Evolutionary conservation across 2,329 filamentous ascomycete genomes (phyloP), one percentile per base, ranked within the genome.

Genomic region (Fusarium robinianum): DNA sequence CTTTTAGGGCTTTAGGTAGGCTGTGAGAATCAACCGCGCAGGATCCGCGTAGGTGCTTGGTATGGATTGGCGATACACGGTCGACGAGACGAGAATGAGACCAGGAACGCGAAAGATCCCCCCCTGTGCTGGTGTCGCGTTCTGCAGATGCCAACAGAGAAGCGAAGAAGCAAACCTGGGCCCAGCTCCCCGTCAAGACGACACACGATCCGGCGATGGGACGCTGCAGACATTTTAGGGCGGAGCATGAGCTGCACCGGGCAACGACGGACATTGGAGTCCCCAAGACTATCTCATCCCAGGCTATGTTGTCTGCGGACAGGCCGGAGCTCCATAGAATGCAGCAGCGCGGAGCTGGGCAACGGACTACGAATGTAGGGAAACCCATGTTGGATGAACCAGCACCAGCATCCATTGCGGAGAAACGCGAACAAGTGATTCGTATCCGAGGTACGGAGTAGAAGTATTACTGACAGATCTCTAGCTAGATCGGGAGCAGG

Each of bases 241-340:
- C 42, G 44, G n/a, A 35, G 44, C 51, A 53, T 52, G 55, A 48
- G 53, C 51, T 50, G 36, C 34, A 19, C 33, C 38, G 31, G 35
- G 31, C 45, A 52, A 45, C 33, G 39, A 39, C 50, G 44, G 48
- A 38, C 43, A 34, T 43, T 43, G 36, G 25, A 41, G 22, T 37
- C 22, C n/a, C n/a, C n/a, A n/a, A n/a, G n/a, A 40, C 29, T 46
- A 46, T 38, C 33, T 51, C 35, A 53, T 43, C 35, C 25, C 41
- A 59, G 57, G 43, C 53, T 46, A 57, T 44, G 53, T 58, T 57
- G 53, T 41, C 53, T 41, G 49, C 53, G 49, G 51, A 24, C 52
- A 46, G 33, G 40, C 39, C 41, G 39, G 44, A 44, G 44, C 50
- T 49, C 55, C 53, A 44, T 45, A 31, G 41, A 52, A 32, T 57